phyloP scores from a whole-genome alignment of 768 basidiomycete species.

The Suillus americanus region DNA sequence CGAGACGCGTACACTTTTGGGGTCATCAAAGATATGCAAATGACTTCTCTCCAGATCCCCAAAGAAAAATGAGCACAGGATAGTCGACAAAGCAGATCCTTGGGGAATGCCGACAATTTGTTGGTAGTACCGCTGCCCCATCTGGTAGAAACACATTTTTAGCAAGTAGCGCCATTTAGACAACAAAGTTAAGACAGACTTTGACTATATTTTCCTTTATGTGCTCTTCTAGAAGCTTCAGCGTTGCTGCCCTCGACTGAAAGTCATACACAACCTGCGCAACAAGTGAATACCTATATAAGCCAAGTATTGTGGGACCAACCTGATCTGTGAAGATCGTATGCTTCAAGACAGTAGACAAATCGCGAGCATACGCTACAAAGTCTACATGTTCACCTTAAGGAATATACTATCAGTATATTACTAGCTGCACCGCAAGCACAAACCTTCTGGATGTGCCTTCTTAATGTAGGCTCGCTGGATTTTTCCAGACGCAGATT shows the following conservation, averaged over 20 bases:
- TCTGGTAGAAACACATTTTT: conserved; percentile 43
- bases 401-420: neutral
- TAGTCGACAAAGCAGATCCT: conserved; percentile 90
- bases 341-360: conserved; percentile 67
- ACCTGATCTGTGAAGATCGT: conserved; percentile 89
- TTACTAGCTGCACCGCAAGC: too few relatives aligned
- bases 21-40: conserved; percentile 52
- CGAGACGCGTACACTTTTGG: conserved; percentile 54
- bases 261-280: conserved; percentile 52
- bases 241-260: conserved; percentile 54
- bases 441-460: conserved; percentile 65
- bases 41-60: conserved; percentile 77
- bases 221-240: conserved; percentile 82
- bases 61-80: conserved; percentile 95
- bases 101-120: conserved; percentile 95
- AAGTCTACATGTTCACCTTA: conserved; percentile 80
- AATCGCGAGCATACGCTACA: conserved; percentile 59
- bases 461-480: conserved; percentile 57
- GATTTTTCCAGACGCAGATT: conserved; percentile 53
- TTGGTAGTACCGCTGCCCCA: conserved; percentile 75
- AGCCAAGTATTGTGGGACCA: neutral
- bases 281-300: neutral
- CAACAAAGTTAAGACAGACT: conserved; percentile 35
- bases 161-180: neutral
- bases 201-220: conserved; percentile 93